These are phyloP conservation scores for Lipomyces yamadae DNA, from an alignment of 805 yeast species.

Conservation along the genomic window DNA sequence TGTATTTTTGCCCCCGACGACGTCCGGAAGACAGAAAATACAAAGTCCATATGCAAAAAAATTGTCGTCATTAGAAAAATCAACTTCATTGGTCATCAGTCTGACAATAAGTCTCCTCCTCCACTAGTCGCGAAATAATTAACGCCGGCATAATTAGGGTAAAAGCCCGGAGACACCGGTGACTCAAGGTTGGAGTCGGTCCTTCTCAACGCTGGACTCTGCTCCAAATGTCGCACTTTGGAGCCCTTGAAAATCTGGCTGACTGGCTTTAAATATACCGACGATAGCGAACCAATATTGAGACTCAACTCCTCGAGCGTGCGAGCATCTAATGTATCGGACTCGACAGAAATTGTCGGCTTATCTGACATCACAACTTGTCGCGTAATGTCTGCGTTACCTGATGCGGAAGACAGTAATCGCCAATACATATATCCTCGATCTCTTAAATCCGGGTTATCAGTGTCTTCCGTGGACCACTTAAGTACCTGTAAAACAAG, in stretches of 20 bases:
- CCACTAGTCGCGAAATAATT: neutral
- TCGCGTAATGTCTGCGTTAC: constrained; percentile 50
- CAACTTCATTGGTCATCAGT: neutral
- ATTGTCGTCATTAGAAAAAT: no score
- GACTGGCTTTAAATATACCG: constrained; percentile 72
- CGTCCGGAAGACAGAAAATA: neutral
- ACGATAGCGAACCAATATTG: constrained; percentile 79
- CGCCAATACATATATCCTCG: constrained; percentile 88
- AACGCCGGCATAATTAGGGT: neutral
- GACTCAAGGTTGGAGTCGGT: constrained; percentile 1
- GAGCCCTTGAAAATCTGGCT: constrained; percentile 32
- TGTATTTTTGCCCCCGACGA: no score
- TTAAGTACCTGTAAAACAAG: constrained; percentile 64
- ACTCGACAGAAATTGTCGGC: constrained; percentile 69
- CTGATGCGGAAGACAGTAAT: constrained; percentile 59
- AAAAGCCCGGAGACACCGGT: neutral
- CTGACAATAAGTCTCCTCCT: constrained; percentile 2
- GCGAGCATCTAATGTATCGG: constrained; percentile 69
- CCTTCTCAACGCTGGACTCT: constrained; percentile 30
- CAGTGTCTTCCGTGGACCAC: constrained; percentile 71
- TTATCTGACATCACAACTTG: constrained; percentile 62
- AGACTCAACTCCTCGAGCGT: constrained; percentile 81
- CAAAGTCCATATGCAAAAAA: neutral
- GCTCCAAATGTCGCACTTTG: constrained; percentile 29
- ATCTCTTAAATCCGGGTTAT: constrained; percentile 85